Evolutionary conservation across 73 alveolate species (phyloP).

Genomic region (Paraurostyla sp.): DNA sequence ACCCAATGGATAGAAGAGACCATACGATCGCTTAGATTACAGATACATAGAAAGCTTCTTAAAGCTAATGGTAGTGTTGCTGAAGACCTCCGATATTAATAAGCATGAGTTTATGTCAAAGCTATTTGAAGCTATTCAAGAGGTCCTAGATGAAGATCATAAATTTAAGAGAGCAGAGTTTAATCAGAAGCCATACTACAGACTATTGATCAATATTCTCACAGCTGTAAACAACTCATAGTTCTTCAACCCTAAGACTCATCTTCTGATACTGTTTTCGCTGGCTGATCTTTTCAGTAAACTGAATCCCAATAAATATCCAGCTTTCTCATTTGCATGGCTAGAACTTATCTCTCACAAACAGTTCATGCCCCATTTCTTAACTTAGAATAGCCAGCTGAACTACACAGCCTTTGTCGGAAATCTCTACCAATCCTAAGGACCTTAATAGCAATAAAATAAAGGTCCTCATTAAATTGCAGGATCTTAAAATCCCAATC

Average conservation of each 20-base stretch:
- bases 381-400: constrained; percentile 21
- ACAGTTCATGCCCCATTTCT: constrained; percentile 86
- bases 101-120: constrained; percentile 84
- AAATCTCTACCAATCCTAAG: background rate
- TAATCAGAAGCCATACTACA: constrained; percentile 93
- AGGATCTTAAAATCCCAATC: background rate
- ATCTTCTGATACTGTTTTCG: constrained; percentile 44
- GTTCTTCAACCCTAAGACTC: constrained; percentile 45
- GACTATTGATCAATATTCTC: constrained; percentile 84
- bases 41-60: constrained; percentile 86
- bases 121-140: constrained; percentile 84
- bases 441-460: constrained; percentile 5
- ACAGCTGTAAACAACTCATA: constrained; percentile 65
- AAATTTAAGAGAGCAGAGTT: constrained; percentile 79
- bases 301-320: constrained; percentile 91
- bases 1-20: constrained; percentile 23
- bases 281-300: constrained; percentile 91
- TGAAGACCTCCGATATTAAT: constrained; percentile 65
- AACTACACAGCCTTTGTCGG: background rate
- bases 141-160: constrained; percentile 87
- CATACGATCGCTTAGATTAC: constrained; percentile 74
- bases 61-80: constrained; percentile 72
- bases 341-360: constrained; percentile 94
- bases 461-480: constrained; percentile 24
- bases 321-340: constrained; percentile 98